phyloP scores from a whole-genome alignment of 2,329 filamentous ascomycete species.

The Botryotinia calthae region DNA sequence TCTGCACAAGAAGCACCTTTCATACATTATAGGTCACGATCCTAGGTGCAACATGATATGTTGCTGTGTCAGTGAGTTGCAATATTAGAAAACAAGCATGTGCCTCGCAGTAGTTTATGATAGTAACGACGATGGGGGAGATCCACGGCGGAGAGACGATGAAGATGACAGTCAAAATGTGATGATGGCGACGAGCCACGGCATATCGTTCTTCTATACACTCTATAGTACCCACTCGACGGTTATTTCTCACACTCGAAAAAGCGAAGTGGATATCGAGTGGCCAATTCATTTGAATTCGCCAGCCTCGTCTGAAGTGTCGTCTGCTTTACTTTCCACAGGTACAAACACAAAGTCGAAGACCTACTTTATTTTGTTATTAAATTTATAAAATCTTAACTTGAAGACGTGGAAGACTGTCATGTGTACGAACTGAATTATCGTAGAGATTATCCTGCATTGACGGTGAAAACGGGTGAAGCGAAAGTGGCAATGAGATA shows the following conservation, averaged over 20 bases:
- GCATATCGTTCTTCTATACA: background rate
- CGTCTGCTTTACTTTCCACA: background rate
- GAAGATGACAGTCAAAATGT: too few species aligned
- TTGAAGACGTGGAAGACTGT: too few species aligned
- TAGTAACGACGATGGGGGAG: background rate
- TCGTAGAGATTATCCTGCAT: too few species aligned
- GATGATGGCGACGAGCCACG: background rate
- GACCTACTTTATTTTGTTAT: background rate
- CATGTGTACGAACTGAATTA: background rate
- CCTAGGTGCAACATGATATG: background rate
- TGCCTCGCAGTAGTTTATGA: background rate
- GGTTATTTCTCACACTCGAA: background rate
- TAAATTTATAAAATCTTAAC: background rate
- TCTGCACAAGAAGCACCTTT: background rate
- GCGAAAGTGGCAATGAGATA: background rate
- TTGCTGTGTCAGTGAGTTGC: background rate
- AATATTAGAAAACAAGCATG: background rate
- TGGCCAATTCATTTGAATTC: background rate
- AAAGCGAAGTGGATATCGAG: background rate
- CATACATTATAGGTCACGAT: background rate
- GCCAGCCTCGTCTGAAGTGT: background rate
- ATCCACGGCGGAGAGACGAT: background rate
- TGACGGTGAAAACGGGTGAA: background rate
- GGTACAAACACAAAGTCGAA: background rate
- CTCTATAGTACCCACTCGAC: background rate